Evolutionary conservation across 2,329 filamentous ascomycete species (phyloP), one percentile per base, ranked within the genome.

Genomic region (Berkeleyomyces rouxiae): DNA sequence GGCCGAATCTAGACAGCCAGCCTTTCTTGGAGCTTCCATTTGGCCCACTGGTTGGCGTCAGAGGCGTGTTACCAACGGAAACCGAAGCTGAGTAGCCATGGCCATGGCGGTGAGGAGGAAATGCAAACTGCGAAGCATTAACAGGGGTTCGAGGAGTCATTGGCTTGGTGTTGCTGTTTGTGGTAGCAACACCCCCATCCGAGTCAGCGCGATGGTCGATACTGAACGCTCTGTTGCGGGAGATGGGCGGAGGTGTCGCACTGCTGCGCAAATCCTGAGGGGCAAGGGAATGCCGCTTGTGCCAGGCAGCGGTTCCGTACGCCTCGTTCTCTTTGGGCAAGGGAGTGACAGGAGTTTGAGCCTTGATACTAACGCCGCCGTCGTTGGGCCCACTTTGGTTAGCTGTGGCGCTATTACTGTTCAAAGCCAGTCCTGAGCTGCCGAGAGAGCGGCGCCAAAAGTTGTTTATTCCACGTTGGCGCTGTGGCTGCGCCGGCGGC

Each of bases 221-320:
- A 39, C 66, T 67, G 39, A 62, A 53, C 11, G 51, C 63, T 33
- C 66, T 71, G 59, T 76, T 78, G 13, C 79, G 74, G 72, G 77
- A 70, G 59, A 83, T 83, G 1, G 80, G 80, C 3, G 80, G 80
- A 2, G 80, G 80, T 6, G 80, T 83, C 0, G 79, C 77, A 39
- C 80, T 76, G 1, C 72, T 69, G 3, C 74, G 69, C 7, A 79
- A 77, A 3, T 78, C 76, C 0, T 76, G 76, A n/a, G 39, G 43
- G 4, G 47, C 61, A 0, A 67, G 63, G 0, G 70, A 64, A 2
- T 72, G 70, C 11, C 67, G 70, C 13, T 74, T 70, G 61, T 70
- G 72, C 73, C 72, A 77, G 7, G 72, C 76, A 7, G 72, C 76
- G 43, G 74, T 68, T 5, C 75, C 76, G 60, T 75, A 73, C 0